Base-by-base conservation (phyloP, 352 stramenopile species). In the Phytopythium mirpurense region DNA sequence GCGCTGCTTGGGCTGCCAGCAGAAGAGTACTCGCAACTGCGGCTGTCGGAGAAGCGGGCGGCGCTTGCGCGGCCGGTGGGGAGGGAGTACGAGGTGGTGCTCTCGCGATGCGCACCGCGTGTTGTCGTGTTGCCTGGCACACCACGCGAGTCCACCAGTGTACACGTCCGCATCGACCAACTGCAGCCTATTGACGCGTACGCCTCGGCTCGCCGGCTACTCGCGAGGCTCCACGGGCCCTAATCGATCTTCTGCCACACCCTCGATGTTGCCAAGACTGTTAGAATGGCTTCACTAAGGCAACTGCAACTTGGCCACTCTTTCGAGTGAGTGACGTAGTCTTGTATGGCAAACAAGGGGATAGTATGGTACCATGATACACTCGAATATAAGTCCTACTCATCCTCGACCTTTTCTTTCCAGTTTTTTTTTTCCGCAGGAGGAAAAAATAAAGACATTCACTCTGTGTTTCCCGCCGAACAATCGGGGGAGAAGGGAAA, bases 11-110 rank as follows among this genome's bases (percentile, higher is more conserved):
- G 60, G n/a, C 36, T 79, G 1, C 42, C 70, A 0, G 69, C 74
- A 2, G 64, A 82, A 16, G 61, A 69, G 24, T 88, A 83, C 46
- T 56, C 63, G 5, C 74, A 86, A 51, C 51, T 86, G 19, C 66
- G 59, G 12, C 49, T 86, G 3, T 45, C 56, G 23, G 54, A 70
- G 36, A 86, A 84, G 54, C 63, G 66, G 14, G 40, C 34, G 11
- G 56, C 54, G 7, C 43, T 88, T 27, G 50, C 65, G 5, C 63
- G 50, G 5, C 32, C 72, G 18, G 42, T 68, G 5, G 74, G 74
- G 1, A 59, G 51, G 6, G 59, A 69, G 5, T 82, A 70, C 44
- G 46, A 54, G 0, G 51, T 80, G 1, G 23, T 88, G 11, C 32
- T 88, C 1, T 88, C 78, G 35, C 70, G 72, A 11, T 81, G 68